phyloP scores from a whole-genome alignment of 129 eudicot species.

The carrot (Daucus carota) region DNA sequence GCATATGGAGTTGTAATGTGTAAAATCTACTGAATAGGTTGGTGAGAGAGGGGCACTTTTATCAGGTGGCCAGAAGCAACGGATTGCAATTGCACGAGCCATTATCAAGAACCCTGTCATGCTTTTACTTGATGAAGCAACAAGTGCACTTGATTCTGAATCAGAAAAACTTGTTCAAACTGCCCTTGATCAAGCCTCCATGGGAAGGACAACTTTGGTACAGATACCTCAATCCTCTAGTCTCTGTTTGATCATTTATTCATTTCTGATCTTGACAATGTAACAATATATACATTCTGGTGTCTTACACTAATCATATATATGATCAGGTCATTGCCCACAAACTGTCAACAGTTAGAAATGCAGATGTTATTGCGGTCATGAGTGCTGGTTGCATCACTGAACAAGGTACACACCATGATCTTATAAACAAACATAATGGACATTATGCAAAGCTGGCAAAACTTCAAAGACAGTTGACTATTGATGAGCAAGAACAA shows the following conservation, averaged over 20 bases:
- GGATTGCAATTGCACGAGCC: constrained; percentile 90
- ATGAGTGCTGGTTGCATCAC: constrained; percentile 51
- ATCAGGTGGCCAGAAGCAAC: constrained; percentile 93
- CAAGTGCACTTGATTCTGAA: constrained; percentile 94
- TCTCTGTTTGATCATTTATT: neutral
- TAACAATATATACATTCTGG: neutral
- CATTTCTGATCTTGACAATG: neutral
- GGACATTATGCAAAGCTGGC: constrained; percentile 71
- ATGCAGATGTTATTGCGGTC: constrained; percentile 83
- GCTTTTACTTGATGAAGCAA: constrained; percentile 94
- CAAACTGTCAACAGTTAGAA: constrained; percentile 76
- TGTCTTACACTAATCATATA: constrained; percentile 6
- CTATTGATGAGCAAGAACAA: constrained; percentile 45
- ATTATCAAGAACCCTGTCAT: constrained; percentile 78
- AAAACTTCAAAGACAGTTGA: constrained; percentile 67
- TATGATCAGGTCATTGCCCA: constrained; percentile 85
- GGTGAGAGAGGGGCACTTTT: constrained; percentile 93
- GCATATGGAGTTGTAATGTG: neutral
- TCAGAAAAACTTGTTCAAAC: constrained; percentile 82
- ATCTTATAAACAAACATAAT: constrained; percentile 37
- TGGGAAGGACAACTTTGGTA: constrained; percentile 92
- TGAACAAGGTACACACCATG: constrained; percentile 70
- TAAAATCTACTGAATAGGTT: constrained; percentile 28
- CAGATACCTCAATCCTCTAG: neutral
- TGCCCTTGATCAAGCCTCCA: constrained; percentile 92